phyloP scores from a whole-genome alignment of 108 stramenopile genomes.

The Cyclotella cryptica region DNA sequence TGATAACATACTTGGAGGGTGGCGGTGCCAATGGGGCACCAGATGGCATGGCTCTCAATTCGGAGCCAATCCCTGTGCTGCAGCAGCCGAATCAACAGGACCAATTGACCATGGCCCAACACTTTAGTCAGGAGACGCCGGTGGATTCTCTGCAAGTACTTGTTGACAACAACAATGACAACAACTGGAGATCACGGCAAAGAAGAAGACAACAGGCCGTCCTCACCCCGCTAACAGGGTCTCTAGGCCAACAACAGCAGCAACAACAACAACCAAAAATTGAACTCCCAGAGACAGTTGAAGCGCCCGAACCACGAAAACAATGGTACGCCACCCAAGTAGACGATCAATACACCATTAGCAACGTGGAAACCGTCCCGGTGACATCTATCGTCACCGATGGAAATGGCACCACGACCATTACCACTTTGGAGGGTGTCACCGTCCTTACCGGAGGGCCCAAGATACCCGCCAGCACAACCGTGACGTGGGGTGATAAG shows the following conservation, averaged over 20 bases:
- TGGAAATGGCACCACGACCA: constrained; percentile 37
- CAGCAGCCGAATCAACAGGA: too few relatives aligned
- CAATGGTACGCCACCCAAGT: constrained; percentile 26
- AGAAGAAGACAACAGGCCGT: too few relatives aligned
- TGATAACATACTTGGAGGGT: not conserved
- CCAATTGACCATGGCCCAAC: too few relatives aligned
- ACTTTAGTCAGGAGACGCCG: too few relatives aligned
- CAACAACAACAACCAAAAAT: not conserved
- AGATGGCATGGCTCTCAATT: not conserved
- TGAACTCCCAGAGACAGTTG: not conserved
- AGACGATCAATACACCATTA: not conserved
- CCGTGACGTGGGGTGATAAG: constrained; percentile 28
- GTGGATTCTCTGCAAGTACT: too few relatives aligned
- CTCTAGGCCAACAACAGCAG: not conserved
- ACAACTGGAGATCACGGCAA: too few relatives aligned
- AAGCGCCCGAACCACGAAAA: not conserved
- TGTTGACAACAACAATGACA: too few relatives aligned
- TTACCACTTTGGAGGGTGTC: constrained; percentile 24
- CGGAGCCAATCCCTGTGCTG: too few relatives aligned
- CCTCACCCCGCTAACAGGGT: not conserved
- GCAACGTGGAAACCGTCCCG: constrained; percentile 8
- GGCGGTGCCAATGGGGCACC: not conserved
- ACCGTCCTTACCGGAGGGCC: constrained; percentile 30
- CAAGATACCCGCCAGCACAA: constrained; percentile 18
- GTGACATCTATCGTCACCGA: constrained; percentile 34